Evolutionary conservation across 2,329 filamentous ascomycete species (phyloP).

Genomic region (Beauveria varroae): DNA sequence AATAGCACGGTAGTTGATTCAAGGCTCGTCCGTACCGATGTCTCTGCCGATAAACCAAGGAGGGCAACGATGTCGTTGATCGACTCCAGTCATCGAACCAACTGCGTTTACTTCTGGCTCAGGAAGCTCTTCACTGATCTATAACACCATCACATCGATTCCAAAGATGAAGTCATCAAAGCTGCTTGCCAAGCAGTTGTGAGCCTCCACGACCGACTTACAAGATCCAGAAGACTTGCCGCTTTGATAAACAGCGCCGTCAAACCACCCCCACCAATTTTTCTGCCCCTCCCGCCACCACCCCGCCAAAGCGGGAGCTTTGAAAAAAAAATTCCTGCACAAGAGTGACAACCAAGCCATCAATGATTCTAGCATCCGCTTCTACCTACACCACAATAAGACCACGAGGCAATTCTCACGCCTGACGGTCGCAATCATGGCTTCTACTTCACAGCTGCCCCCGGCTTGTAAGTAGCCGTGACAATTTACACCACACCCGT

Average conservation of each 20-base stretch:
- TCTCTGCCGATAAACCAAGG: too few relatives aligned
- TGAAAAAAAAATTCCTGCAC: not conserved
- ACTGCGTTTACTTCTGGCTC: too few relatives aligned
- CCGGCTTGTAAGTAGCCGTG: slow-evolving; percentile 12
- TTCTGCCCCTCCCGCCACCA: slow-evolving; percentile 14
- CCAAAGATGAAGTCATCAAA: not conserved
- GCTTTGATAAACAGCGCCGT: not conserved
- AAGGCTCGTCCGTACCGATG: too few relatives aligned
- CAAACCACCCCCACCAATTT: slow-evolving; percentile 9
- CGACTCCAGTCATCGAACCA: too few relatives aligned
- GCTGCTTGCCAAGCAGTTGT: not conserved
- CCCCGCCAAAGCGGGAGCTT: slow-evolving; percentile 8
- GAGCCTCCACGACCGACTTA: not conserved
- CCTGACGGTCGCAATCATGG: slow-evolving; percentile 9
- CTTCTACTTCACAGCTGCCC: slow-evolving; percentile 11
- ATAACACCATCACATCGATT: too few relatives aligned
- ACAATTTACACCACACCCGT: not conserved
- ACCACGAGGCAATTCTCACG: not conserved
- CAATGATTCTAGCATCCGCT: not conserved
- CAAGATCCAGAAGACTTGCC: not conserved
- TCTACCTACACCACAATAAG: not conserved
- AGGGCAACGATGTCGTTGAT: too few relatives aligned
- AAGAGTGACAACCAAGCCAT: slow-evolving; percentile 7
- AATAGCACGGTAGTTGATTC: too few relatives aligned
- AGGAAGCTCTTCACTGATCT: too few relatives aligned